Base-by-base conservation (phyloP, 768 basidiomycete species). In the Psilocybe azurescens region DNA sequence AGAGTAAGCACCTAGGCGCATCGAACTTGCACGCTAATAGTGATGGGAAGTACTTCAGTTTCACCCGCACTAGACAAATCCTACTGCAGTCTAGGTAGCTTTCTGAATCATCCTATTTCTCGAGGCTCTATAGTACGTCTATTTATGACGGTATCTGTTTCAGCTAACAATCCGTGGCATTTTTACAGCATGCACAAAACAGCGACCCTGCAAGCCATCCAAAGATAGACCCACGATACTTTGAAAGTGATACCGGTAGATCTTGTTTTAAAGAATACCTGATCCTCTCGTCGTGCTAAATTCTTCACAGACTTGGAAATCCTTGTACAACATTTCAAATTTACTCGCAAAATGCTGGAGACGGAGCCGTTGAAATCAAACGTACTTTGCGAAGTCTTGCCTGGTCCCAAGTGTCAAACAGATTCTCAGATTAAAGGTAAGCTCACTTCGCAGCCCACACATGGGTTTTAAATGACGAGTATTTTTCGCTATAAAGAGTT, bases 91-190 rank as follows among this genome's bases (percentile, higher is more conserved):
- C 47, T 84, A 14, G 52, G 74, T 5, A 67, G 66, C 5, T 72
- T 74, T 0, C 64, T 76, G n/a, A 81, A 82, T 57, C 80, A 86
- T 53, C 75, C 75, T 1, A 77, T 83, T 5, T 83, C 81, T 9
- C 71, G 83, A 11, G 85, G 86, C 1, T 76, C 80, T 0, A 80
- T 86, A 59, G 83, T 83, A 53, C 41, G 80, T 73, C 8, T 28
- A 33, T 38, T 14, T 2, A 14, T 47, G 16, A 20, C 28, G 10
- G 14, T 36, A 20, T 30, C 18, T 11, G 5, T 3, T 32, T 28
- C 30, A 16, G 2, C 14, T 47, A 20, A 32, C 11, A 18, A 13
- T 4, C 7, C 20, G 10, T 16, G 53, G 24, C 24, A 18, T 10
- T 11, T 11, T 30, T 16, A 6, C 56, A 69, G 73, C 79, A 80